Percentiles rank a stretch among this genome's conserved stretches.
phyloP scores from a whole-genome alignment of 78 protist genomes.

The Cavenderia fasciculata region DNA sequence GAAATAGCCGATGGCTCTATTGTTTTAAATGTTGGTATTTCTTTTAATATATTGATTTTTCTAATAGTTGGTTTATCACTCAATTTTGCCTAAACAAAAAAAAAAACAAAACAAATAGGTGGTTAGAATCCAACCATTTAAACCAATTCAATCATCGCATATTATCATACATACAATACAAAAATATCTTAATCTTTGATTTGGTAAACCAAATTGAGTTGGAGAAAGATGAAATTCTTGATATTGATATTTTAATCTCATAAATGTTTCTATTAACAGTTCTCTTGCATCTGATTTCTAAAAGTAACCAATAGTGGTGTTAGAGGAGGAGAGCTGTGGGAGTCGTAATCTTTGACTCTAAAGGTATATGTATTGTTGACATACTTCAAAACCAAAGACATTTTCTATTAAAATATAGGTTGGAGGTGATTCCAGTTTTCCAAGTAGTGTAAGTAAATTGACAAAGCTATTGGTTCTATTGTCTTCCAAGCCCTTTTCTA shows the following conservation, averaged over 20 bases:
- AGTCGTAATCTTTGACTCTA: too few species aligned
- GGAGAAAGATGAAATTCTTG: constrained; percentile 85
- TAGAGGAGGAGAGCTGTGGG: not conserved
- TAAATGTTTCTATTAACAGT: constrained; percentile 28
- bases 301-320: not conserved
- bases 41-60: not conserved
- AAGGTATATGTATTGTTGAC: not conserved
- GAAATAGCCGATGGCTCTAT: not conserved
- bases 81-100: not conserved
- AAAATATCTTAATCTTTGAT: constrained; percentile 86
- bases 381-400: constrained; percentile 85
- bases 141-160: too few species aligned
- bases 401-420: constrained; percentile 80
- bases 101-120: too few species aligned
- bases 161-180: constrained; percentile 78
- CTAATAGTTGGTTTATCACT: not conserved
- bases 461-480: constrained; percentile 74
- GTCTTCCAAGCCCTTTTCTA: constrained; percentile 74
- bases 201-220: constrained; percentile 79
- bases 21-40: not conserved
- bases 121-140: too few species aligned
- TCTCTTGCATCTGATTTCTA: constrained; percentile 59
- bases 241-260: constrained; percentile 21
- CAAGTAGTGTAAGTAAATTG: constrained; percentile 40
- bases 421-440: constrained; percentile 53